phyloP scores from a whole-genome alignment of 805 yeast genomes.

The Zygosaccharomyces lentus region DNA sequence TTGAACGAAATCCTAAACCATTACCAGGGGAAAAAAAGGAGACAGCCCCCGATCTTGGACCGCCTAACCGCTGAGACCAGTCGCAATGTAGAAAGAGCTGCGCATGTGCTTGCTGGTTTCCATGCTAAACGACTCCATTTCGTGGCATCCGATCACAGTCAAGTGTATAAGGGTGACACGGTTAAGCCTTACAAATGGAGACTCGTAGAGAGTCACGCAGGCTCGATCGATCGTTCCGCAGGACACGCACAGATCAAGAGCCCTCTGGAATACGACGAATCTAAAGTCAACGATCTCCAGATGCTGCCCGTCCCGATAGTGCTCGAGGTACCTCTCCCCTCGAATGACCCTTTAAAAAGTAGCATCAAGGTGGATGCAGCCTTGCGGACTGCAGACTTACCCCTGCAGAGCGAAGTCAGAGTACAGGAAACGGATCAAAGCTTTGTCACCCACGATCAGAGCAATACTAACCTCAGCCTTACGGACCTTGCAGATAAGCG shows the following conservation, averaged over 20 bases:
- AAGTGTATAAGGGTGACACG: neutral
- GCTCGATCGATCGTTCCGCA: neutral
- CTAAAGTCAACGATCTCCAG: conserved; percentile 20
- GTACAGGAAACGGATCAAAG: neutral
- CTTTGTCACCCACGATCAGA: neutral
- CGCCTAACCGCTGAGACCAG: conserved; percentile 11
- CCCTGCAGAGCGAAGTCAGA: neutral
- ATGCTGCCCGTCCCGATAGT: conserved; percentile 26
- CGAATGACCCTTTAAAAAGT: neutral
- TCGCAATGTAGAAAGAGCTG: conserved; percentile 9
- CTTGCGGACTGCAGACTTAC: neutral
- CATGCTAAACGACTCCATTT: conserved; percentile 7
- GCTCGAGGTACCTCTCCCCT: conserved; percentile 10
- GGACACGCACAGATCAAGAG: conserved; percentile 5
- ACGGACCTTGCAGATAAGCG: conserved; percentile 9
- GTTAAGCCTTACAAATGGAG: conserved; percentile 12
- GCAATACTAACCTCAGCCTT: conserved; percentile 5
- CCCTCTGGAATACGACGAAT: conserved; percentile 24
- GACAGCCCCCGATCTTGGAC: conserved; percentile 28
- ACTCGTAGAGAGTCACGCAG: conserved; percentile 6
- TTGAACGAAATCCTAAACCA: conserved; percentile 37
- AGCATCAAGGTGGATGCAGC: neutral
- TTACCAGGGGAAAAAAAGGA: conserved; percentile 24
- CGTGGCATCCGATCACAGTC: neutral
- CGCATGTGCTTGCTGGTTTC: conserved; percentile 10